Evolutionary conservation across 2,329 filamentous ascomycete species (phyloP).

Genomic region (Aureobasidium mangrovei): DNA sequence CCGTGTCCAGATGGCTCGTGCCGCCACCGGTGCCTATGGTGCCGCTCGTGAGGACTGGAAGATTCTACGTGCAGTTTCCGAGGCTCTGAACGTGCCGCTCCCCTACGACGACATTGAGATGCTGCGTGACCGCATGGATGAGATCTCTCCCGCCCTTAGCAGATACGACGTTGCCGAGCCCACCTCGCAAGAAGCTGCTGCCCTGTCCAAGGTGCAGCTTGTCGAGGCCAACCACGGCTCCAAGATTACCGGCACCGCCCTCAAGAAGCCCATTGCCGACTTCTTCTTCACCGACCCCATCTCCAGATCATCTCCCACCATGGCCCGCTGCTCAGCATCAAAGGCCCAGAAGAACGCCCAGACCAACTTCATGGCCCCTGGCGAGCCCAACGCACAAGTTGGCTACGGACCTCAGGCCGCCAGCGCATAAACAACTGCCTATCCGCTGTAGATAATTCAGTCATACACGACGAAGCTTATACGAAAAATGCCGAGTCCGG

Average conservation of each 20-base stretch:
- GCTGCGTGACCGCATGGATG: constrained; percentile 85
- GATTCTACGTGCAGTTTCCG: constrained; percentile 86
- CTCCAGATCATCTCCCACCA: constrained; percentile 93
- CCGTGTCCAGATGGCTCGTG: constrained; percentile 85
- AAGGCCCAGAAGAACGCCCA: constrained; percentile 55
- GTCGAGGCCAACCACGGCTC: constrained; percentile 92
- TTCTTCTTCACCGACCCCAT: constrained; percentile 98
- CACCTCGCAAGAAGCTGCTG: constrained; percentile 51
- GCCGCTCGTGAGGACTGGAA: constrained; percentile 97
- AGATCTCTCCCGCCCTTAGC: constrained; percentile 84
- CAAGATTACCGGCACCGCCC: constrained; percentile 59
- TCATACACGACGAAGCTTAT: background rate
- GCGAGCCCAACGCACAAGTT: constrained; percentile 29
- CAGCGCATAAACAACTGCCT: constrained; percentile 4
- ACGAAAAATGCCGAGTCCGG: constrained; percentile 8
- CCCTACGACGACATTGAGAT: constrained; percentile 89
- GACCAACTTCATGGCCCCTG: constrained; percentile 45
- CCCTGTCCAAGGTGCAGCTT: constrained; percentile 85
- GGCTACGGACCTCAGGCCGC: constrained; percentile 10
- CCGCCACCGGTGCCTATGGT: constrained; percentile 79
- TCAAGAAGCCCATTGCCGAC: constrained; percentile 84
- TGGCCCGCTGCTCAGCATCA: constrained; percentile 92
- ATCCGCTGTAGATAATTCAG: background rate
- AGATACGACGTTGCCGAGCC: constrained; percentile 88
- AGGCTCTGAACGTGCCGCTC: constrained; percentile 79